Conservation (phyloP, 2,329 filamentous ascomycete species). For the Fusarium subtropicale region DNA sequence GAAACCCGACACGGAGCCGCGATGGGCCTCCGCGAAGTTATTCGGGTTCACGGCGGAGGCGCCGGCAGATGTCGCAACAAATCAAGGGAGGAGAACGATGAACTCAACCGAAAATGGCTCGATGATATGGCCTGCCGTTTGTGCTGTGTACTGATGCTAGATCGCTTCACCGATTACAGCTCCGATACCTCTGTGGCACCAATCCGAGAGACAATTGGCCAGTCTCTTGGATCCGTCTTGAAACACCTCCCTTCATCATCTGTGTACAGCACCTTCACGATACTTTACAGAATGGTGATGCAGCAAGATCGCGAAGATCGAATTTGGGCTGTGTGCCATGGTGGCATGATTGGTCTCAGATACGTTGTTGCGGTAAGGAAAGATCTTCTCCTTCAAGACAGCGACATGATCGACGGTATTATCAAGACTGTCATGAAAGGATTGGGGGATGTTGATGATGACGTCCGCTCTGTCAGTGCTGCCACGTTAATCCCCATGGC, state of each 20-base stretch:
- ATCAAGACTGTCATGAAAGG: constrained; percentile 95
- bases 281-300: constrained; percentile 91
- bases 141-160: constrained; percentile 95
- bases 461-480: constrained; percentile 95
- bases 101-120: constrained; percentile 85
- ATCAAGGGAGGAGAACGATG: constrained; percentile 78
- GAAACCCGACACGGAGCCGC: constrained; percentile 96
- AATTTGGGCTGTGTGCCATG: constrained; percentile 96
- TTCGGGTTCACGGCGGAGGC: constrained; percentile 90
- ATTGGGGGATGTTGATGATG: constrained; percentile 88
- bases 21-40: constrained; percentile 91
- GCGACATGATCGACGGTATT: constrained; percentile 90
- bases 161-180: constrained; percentile 97
- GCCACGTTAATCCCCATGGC: constrained; percentile 98
- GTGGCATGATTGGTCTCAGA: constrained; percentile 95
- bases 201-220: constrained; percentile 93
- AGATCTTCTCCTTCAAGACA: constrained; percentile 86
- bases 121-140: constrained; percentile 95
- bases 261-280: constrained; percentile 85
- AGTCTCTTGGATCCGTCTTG: constrained; percentile 89
- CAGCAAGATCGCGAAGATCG: constrained; percentile 80
- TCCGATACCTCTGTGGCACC: constrained; percentile 97
- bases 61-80: constrained; percentile 83
- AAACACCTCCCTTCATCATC: constrained; percentile 83
- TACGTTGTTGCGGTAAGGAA: constrained; percentile 96